These are phyloP conservation scores for Sporobolomyces phaffii DNA, from an alignment of 768 basidiomycete species.

Conservation along the genomic window DNA sequence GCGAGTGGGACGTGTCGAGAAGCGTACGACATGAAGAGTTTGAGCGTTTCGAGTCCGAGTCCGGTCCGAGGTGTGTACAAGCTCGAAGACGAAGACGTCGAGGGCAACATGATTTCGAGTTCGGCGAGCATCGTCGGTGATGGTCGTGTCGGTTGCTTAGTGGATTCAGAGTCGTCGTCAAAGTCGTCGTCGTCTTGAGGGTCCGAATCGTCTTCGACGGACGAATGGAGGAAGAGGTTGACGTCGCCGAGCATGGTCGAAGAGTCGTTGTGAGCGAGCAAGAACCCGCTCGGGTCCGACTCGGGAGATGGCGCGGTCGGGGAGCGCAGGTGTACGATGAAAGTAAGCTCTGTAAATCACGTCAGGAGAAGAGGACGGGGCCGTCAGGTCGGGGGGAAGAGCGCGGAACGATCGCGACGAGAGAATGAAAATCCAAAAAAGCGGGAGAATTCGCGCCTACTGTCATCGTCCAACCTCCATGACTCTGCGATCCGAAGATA, in stretches of 20 bases:
- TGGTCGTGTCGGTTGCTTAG: no score
- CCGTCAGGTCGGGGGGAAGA: no score
- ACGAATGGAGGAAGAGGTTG: slow-evolving; percentile 74
- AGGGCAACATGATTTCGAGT: slow-evolving; percentile 84
- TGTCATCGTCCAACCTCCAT: slow-evolving; percentile 83
- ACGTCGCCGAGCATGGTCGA: slow-evolving; percentile 83
- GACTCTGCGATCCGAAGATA: slow-evolving; percentile 56
- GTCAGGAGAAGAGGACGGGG: no score
- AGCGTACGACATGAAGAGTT: slow-evolving; percentile 63
- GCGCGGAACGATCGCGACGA: no score
- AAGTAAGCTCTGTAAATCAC: slow-evolving; percentile 62
- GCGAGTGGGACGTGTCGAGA: slow-evolving; percentile 45
- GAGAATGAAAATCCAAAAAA: no score
- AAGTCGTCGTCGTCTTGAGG: neutral
- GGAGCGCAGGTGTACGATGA: slow-evolving; percentile 67
- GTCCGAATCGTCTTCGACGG: neutral
- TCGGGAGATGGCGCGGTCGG: slow-evolving; percentile 30
- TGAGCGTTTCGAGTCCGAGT: slow-evolving; percentile 59
- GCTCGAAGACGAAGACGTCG: slow-evolving; percentile 28
- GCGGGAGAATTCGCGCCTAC: slow-evolving; percentile 50
- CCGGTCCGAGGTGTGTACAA: slow-evolving; percentile 52
- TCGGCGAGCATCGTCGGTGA: slow-evolving; percentile 60
- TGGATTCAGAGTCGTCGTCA: neutral
- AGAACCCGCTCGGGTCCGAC: slow-evolving; percentile 4
- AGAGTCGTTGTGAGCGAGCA: slow-evolving; percentile 44